Evolutionary conservation across 2,329 filamentous ascomycete genomes (phyloP), one percentile per base, ranked within the genome.

Genomic region (Botrytis cinerea): DNA sequence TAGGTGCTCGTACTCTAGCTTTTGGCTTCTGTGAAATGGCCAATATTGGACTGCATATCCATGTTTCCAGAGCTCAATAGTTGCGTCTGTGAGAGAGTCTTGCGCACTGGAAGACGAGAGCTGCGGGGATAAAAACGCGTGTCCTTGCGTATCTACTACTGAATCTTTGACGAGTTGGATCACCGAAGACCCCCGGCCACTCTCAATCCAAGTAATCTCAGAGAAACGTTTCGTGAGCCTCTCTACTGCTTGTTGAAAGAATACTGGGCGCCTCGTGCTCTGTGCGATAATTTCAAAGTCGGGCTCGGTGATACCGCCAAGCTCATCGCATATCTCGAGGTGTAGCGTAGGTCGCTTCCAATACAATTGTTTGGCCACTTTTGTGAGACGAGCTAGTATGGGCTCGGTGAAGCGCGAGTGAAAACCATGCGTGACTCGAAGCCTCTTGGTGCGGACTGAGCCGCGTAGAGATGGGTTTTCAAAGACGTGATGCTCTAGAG

Each of bases 1-100:
- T 1, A 81, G 2, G 1, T 60, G 66, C 4, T 59, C 60, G 51
- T 79, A 80, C 0, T 77, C 70, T 35, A 4, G 25, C n/a, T 51
- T 68, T 72, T 82, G 80, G 1, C 40, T 43, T 59, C 81, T 76
- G 69, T 80, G 80, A 0, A 76, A 69, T 81, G 82, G 83, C 75
- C 78, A 81, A 28, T 32, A 59, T 28, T 77, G 66, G 0, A 78
- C 77, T 43, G 51, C 2, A 79, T 40, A 4, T 80, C 79, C 35
- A 4, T 67, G 45, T 40, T 75, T 78, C 82, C 82, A 83, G 5
- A 83, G 76, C 2, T 67, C 62, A 8, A 70, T 18, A 1, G 76
- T 77, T 4, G 77, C 72, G 45, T 82, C 77, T 0, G 73, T 74
- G 0, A 84, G 75, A 25, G 35, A 64, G 20, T n/a, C 54, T 32